Base-by-base conservation (phyloP, 345 rosid genomes). In the Eucalyptus shirleyi region DNA sequence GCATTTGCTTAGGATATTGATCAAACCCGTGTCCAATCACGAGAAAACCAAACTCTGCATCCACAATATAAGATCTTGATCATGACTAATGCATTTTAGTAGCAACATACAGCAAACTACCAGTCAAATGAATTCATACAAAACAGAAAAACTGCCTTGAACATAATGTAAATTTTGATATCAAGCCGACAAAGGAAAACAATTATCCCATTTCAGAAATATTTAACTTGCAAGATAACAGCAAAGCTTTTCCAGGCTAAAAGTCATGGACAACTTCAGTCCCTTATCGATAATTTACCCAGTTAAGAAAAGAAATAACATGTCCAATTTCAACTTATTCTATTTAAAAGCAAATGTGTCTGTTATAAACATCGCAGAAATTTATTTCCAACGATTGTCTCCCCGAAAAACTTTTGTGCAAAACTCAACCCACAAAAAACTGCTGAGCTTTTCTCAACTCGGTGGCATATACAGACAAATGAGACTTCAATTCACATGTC, bases 21-120 rank as follows among this genome's bases (percentile, higher is more conserved):
- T 96, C 96, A 92, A 96, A 96, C 81, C 95, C 98, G 26, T 92
- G 95, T 90, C 97, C 99, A 50, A 94, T 93, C 87, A 95, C 95
- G 69, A 97, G 93, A 94, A 97, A 95, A 69, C 98, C 97, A 87
- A 97, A 96, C 92, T 95, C 98, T 97, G 95, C 94, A 94, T 83
- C 93, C 88, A 87, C 51, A 23, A 89, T 50, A 87, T 50, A 19
- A 67, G 47, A 40, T 21, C 28, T 6, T 77, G 30, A 77, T 77
- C 85, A 11, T 21, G 47, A 77, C 47, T 12, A 12, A 40, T 12
- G 17, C 30, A 23, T 40, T 15, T 40, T 77, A 24, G 56, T 49
- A 77, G 65, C 26, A 45, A 47, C 45, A 82, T 13, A 86, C 7
- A 14, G 24, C 12, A 49, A 32, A 49, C 62, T 88, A 88, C 24